phyloP scores from a whole-genome alignment of 176 grass and related monocot genomes.

The Carex pumila region DNA sequence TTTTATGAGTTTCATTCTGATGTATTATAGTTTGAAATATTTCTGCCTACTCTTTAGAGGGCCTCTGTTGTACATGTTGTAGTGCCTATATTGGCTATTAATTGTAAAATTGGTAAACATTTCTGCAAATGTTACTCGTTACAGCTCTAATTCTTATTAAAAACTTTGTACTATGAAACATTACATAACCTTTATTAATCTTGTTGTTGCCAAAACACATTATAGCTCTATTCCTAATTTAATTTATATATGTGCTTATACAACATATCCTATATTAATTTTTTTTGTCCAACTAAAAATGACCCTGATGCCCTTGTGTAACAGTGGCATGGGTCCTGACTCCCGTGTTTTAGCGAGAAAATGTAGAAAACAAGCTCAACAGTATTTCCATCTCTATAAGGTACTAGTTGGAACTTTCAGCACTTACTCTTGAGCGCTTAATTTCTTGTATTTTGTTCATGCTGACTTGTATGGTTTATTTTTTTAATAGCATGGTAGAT shows the following conservation, averaged over 20 bases:
- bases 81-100: background rate
- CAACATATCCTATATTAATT: background rate
- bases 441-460: background rate
- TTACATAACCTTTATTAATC: background rate
- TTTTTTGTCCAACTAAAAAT: slow-evolving; percentile 3
- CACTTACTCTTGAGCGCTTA: background rate
- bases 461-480: background rate
- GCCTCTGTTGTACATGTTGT: background rate
- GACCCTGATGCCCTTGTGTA: slow-evolving; percentile 8
- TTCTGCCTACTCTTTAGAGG: background rate
- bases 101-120: background rate
- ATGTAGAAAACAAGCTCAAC: slow-evolving; percentile 60
- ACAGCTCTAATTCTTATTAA: background rate
- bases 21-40: background rate
- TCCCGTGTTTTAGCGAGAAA: slow-evolving; percentile 50
- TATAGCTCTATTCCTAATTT: background rate
- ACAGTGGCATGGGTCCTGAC: slow-evolving; percentile 90
- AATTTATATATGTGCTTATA: background rate
- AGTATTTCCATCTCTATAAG: slow-evolving; percentile 87
- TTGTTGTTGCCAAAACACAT: slow-evolving; percentile 18
- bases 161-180: background rate
- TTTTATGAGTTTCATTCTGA: background rate
- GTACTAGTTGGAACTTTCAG: background rate
- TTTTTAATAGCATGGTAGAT: background rate
- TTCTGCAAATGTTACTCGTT: background rate